Percentiles rank a stretch among this genome's conserved stretches.
These are phyloP conservation scores for Pestalotiopsis sp. DNA, from an alignment of 2,329 filamentous ascomycete species.

Conservation along the genomic window DNA sequence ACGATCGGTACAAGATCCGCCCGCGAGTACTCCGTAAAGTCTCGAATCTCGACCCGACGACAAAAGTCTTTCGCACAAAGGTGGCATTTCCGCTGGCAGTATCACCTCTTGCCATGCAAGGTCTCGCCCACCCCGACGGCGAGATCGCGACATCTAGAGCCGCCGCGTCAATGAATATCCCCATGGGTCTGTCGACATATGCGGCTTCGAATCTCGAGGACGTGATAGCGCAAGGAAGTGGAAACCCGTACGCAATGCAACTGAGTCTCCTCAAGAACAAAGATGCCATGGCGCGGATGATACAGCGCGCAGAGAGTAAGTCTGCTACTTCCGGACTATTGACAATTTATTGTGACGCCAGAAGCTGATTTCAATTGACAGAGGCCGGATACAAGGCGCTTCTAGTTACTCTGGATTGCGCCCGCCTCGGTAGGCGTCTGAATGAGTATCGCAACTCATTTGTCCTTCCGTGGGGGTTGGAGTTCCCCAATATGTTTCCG, in stretches of 20 bases:
- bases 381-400: conserved; percentile 52
- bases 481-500: conserved; percentile 41
- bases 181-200: conserved; percentile 49
- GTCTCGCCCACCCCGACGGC: conserved; percentile 51
- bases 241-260: conserved; percentile 52
- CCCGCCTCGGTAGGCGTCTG: conserved; percentile 51
- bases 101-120: conserved; percentile 53
- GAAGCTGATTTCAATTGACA: conserved; percentile 14
- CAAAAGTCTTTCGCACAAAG: conserved; percentile 42
- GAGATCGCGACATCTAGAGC: conserved; percentile 50
- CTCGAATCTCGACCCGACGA: conserved; percentile 35
- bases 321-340: not conserved
- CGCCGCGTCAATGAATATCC: conserved; percentile 39
- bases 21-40: conserved; percentile 45
- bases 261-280: conserved; percentile 53
- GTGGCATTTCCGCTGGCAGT: conserved; percentile 53
- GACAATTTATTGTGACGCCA: not conserved
- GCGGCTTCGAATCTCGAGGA: conserved; percentile 46
- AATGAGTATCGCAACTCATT: conserved; percentile 57
- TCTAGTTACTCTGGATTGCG: conserved; percentile 55
- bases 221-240: conserved; percentile 38
- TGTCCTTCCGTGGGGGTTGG: conserved; percentile 41
- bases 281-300: conserved; percentile 37
- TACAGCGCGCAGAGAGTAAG: conserved; percentile 43
- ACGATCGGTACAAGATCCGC: conserved; percentile 48